Evolutionary conservation across 495 filamentous ascomycete species (phyloP).

Genomic region (Xylaria flabelliformis): DNA sequence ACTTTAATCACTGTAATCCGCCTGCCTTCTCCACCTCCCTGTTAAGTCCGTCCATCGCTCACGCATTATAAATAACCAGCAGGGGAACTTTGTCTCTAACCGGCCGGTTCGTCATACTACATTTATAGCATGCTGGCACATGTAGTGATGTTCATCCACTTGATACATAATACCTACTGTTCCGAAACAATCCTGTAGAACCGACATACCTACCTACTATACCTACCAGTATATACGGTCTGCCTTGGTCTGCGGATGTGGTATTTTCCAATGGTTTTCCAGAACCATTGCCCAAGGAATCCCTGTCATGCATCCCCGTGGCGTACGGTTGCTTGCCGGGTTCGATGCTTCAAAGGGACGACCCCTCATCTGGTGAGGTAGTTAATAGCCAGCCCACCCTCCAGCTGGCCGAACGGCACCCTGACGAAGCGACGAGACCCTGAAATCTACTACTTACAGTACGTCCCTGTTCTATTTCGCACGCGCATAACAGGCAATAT

Average conservation of each 20-base stretch:
- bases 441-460: background rate
- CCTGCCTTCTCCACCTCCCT: constrained; percentile 12
- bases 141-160: constrained; percentile 1
- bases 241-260: background rate
- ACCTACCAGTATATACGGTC: background rate
- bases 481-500: background rate
- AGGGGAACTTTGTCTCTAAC: background rate
- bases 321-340: constrained; percentile 9
- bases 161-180: background rate
- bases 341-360: background rate
- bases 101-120: background rate
- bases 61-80: constrained; percentile 7
- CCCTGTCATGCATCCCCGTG: constrained; percentile 16
- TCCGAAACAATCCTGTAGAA: background rate
- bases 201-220: too few relatives aligned
- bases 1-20: background rate
- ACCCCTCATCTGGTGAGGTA: constrained; percentile 18
- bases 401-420: background rate
- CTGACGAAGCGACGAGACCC: constrained; percentile 6
- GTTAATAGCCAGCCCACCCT: background rate
- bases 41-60: constrained; percentile 1
- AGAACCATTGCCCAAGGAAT: constrained; percentile 6
- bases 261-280: constrained; percentile 8
- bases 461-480: background rate
- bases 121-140: background rate